Conservation (phyloP, 257 asterid species). For the Petunia axillaris region DNA sequence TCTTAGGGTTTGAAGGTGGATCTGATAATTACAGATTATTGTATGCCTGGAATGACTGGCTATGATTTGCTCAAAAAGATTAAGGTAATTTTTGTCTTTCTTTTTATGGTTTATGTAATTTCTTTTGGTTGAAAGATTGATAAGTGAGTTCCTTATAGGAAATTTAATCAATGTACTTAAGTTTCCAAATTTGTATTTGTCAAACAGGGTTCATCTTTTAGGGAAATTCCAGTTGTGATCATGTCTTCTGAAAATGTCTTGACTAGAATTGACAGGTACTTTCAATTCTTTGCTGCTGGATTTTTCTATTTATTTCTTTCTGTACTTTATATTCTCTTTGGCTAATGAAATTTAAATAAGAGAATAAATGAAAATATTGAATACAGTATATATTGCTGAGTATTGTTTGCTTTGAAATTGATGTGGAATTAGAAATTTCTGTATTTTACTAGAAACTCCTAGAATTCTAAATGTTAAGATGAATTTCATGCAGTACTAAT, state of each 20-base stretch:
- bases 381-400: not conserved
- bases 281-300: not conserved
- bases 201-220: conserved; percentile 82
- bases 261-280: conserved; percentile 84
- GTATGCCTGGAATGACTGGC: conserved; percentile 98
- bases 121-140: not conserved
- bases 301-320: not conserved
- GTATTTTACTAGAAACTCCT: not conserved
- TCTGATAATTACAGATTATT: conserved; percentile 86
- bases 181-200: conserved; percentile 26
- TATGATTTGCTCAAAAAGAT: conserved; percentile 83
- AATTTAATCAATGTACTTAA: not conserved
- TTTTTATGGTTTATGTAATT: conserved; percentile 5
- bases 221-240: conserved; percentile 93
- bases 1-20: conserved; percentile 84
- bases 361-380: not conserved
- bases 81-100: conserved; percentile 52
- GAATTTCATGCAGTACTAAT: not conserved
- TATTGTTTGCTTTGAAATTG: no score
- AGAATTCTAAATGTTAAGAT: not conserved
- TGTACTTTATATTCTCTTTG: conserved; percentile 13
- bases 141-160: not conserved
- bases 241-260: conserved; percentile 93
- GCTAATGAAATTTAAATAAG: not conserved
- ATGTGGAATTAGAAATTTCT: not conserved